Evolutionary conservation across 73 alveolate genomes (phyloP), one percentile per base, ranked within the genome.

Genomic region (Tetrahymena malaccensis): DNA sequence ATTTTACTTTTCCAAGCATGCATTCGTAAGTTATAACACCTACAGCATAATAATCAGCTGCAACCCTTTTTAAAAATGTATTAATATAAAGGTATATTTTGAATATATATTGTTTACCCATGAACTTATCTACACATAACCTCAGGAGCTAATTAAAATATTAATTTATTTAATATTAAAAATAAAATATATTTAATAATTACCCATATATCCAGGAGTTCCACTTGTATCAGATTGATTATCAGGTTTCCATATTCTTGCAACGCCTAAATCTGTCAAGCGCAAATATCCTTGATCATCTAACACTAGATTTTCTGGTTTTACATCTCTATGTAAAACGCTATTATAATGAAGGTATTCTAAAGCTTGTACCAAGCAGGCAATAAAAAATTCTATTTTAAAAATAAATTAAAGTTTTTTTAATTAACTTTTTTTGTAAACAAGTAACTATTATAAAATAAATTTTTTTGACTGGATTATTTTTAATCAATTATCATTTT

Each of bases 141-240:
- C 83, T 98, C 99, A 19, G 99, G 99, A 21, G 99, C 99, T 97
- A 70, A 58, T 15, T 11, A 15, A 40, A 22, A n/a, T 94, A 58
- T 34, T 50, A 94, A 34, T 56, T 33, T 13, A 50, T 50, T 50
- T 11, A 11, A 11, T 5, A 50, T 50, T 50, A 21, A 0, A 50
- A 34, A n/a, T n/a, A n/a, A 43, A 27, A 89, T 84, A 33, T 35
- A 43, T 55, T 33, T 15, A 93, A 70, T 89, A 35, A 27, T 17
- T 95, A 94, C 97, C 97, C 99, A 98, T 98, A 96, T 98, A 98
- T 2, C 99, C 99, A 10, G 99, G 99, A 9, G 99, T 96, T 93
- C 99, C 98, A 95, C 97, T 95, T 22, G 99, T 99, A 94, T 99
- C 99, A 55, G 97, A 96, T n/a, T 98, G 96, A 95, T 98, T 98